phyloP scores from a whole-genome alignment of 2,329 filamentous ascomycete genomes.

The Fusarium goolgardi region DNA sequence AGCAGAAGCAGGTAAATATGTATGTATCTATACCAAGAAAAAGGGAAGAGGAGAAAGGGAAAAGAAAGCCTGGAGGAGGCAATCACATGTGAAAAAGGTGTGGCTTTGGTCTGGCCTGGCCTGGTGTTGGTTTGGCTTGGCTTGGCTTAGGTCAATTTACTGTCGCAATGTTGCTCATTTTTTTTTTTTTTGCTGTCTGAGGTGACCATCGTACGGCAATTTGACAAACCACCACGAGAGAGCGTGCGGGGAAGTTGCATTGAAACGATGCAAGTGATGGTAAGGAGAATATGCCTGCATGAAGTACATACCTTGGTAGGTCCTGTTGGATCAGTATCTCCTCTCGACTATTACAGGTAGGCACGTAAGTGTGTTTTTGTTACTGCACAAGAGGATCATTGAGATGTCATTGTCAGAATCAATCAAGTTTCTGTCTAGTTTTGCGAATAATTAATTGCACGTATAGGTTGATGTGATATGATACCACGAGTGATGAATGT shows the following conservation, averaged over 20 bases:
- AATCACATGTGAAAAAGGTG: slow-evolving; percentile 44
- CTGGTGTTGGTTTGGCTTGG: neutral
- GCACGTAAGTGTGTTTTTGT: neutral
- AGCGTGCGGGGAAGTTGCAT: slow-evolving; percentile 33
- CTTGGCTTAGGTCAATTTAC: slow-evolving; percentile 17
- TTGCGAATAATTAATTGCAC: neutral
- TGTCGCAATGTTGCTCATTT: slow-evolving; percentile 15
- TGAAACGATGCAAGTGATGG: slow-evolving; percentile 24
- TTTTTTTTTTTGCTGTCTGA: slow-evolving; percentile 20
- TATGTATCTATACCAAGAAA: slow-evolving; percentile 1
- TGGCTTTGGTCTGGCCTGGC: slow-evolving; percentile 11
- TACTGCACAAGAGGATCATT: neutral
- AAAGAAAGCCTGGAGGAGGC: slow-evolving; percentile 15
- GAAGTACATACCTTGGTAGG: neutral
- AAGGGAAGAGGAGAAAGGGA: neutral
- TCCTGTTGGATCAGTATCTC: too few species aligned
- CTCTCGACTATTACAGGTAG: neutral
- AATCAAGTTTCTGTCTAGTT: neutral
- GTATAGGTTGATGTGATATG: neutral
- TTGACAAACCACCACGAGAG: slow-evolving; percentile 26
- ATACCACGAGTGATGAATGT: neutral
- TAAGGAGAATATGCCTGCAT: neutral
- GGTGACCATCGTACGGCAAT: slow-evolving; percentile 23
- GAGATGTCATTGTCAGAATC: neutral
- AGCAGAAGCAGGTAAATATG: slow-evolving; percentile 1